Evolutionary conservation across 2,329 filamentous ascomycete genomes (phyloP), one percentile per base, ranked within the genome.

Genomic region (Cladophialophora yegresii): DNA sequence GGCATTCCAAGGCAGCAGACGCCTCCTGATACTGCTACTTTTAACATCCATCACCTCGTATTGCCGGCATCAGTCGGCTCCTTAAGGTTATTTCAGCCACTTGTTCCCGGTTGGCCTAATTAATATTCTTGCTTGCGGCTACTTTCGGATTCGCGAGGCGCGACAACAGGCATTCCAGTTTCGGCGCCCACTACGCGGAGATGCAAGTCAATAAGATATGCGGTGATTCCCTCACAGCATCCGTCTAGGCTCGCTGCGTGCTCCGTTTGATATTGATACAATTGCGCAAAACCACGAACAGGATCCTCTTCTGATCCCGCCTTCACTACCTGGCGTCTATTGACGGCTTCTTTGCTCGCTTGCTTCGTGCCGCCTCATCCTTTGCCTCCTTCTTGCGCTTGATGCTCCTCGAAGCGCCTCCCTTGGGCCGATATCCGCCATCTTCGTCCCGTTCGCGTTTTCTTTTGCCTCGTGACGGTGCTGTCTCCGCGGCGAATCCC

Each of bases 371-470:
- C 3, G 61, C 54, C 9, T 66, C 69, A 23, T 69, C 69, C 62
- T 67, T 66, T 20, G 36, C 3, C 70, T 66, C 74, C 70, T 70
- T 80, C 73, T 63, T 81, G 75, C 73, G 78, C 73, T 56, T 76
- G 69, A 60, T 62, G 22, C 77, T 74, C 55, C 75, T 71, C 49
- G 73, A 77, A 64, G 74, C 77, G 16, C 78, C 79, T 3, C 79
- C 79, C 68, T 82, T 82, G 7, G 79, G 78, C 55, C 79, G 72
- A 70, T 81, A 81, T 20, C 77, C 77, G 23, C 76, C 75, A 67
- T 82, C 80, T 36, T 81, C 79, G 54, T 81, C 79, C 36, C 80
- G 76, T 71, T 81, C 79, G 40, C 80, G 76, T 71, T 81, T 81
- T 69, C 80, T 77, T 68, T 81, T 82, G 36, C 74, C 74, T 65